Base-by-base conservation (phyloP, 768 basidiomycete species). In the Pulveroboletus sp. region DNA sequence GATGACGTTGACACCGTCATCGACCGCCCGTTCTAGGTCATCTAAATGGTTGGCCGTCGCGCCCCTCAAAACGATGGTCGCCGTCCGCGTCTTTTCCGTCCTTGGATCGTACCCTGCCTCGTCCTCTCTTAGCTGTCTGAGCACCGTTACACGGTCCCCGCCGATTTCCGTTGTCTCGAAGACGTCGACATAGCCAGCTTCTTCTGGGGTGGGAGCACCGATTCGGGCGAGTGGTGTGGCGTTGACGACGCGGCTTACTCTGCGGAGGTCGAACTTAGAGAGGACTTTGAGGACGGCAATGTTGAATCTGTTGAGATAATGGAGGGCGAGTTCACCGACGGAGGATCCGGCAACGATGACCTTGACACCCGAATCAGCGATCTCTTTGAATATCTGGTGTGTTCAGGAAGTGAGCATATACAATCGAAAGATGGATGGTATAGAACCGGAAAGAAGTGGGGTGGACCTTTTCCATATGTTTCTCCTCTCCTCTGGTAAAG, bases 121-220 rank as follows among this genome's bases (percentile, higher is more conserved):
- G 27, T 83, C 88, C 14, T 70, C 70, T 2, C 72, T 61, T 17
- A 90, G 79, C 65, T 99, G 96, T 14, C 96, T 78, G 50, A 99
- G 80, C 1, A 99, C 96, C 0, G 94, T 98, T 43, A 98, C 96
- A 49, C 95, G 86, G 72, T 99, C 96, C 6, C 96, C 95, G 39
- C 96, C 96, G 60, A 99, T 86, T 68, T 99, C 96, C 50, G 86
- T 82, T 26, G 89, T 91, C 76, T 99, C 96, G 64, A 98, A 89
- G 18, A 98, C 77, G 63, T 97, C 96, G 56, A 95, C 83, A 60
- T 77, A 84, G 39, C 96, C 96, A 18, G 91, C 92, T 72, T 99
- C 96, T 68, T 99, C 96, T 0, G 93, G 82, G 11, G 92, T 97
- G 5, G 96, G 96, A 0, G 93, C 91, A 50, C 96, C 96, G 54